Percentiles rank a stretch among this genome's conserved stretches.
These are phyloP conservation scores for Oxyria digyna DNA, from an alignment of 148 eudicot species.

Conservation along the genomic window DNA sequence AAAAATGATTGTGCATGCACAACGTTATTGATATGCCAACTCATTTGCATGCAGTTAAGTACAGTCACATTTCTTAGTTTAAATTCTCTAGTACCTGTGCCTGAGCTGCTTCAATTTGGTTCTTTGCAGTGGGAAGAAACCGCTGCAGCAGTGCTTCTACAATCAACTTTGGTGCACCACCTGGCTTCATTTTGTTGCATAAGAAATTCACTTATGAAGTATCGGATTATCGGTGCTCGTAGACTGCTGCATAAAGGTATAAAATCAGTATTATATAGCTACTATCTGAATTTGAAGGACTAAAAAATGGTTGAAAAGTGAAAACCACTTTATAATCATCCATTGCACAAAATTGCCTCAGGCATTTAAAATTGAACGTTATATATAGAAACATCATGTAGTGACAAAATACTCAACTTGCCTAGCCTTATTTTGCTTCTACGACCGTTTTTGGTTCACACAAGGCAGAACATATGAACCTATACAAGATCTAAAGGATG, in stretches of 20 bases:
- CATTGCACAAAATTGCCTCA: background rate
- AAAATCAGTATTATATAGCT: background rate
- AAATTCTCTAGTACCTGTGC: constrained; percentile 43
- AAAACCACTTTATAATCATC: background rate
- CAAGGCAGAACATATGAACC: background rate
- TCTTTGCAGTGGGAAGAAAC: constrained; percentile 90
- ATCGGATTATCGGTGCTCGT: background rate
- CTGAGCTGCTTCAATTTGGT: constrained; percentile 94
- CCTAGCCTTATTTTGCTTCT: background rate
- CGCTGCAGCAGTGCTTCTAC: constrained; percentile 91
- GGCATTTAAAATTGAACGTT: background rate
- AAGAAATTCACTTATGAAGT: background rate
- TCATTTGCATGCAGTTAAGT: background rate
- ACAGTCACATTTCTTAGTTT: background rate
- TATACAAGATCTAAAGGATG: background rate
- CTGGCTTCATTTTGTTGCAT: constrained; percentile 55
- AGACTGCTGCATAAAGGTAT: background rate
- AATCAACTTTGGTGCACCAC: constrained; percentile 82
- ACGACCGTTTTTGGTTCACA: background rate
- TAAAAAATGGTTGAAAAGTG: background rate
- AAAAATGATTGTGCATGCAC: background rate
- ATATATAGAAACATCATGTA: background rate
- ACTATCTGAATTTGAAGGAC: background rate
- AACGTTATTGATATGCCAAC: background rate
- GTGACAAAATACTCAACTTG: background rate